phyloP scores from a whole-genome alignment of 169 alveolate species.

The Perkinsus olseni region DNA sequence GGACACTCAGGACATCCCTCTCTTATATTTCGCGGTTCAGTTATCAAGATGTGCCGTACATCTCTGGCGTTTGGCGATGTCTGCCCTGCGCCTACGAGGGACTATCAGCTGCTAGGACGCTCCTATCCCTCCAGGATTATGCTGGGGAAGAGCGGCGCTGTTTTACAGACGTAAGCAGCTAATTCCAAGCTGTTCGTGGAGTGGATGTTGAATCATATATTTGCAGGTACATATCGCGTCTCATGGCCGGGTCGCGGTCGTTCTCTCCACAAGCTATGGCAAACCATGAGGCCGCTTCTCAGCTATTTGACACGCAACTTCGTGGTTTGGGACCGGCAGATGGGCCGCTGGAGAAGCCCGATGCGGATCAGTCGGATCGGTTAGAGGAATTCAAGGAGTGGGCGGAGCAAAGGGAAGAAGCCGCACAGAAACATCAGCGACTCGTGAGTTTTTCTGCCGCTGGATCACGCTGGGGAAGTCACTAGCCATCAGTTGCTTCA shows the following conservation, averaged over 20 bases:
- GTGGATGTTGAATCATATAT: background rate
- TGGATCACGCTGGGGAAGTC: background rate
- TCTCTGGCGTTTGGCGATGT: background rate
- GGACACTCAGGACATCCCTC: background rate
- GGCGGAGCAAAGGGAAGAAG: background rate
- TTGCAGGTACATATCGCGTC: background rate
- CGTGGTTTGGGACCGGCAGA: conserved; percentile 3
- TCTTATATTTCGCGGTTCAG: background rate
- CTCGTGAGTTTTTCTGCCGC: background rate
- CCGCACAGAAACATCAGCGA: background rate
- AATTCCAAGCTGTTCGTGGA: background rate
- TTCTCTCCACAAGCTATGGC: background rate
- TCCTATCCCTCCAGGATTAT: background rate
- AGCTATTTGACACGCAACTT: background rate
- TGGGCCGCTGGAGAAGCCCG: background rate
- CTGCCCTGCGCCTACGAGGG: background rate
- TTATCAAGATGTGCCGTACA: background rate
- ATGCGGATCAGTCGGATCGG: background rate
- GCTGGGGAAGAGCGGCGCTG: background rate
- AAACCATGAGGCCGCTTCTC: background rate
- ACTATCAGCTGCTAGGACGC: background rate
- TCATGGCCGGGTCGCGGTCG: background rate
- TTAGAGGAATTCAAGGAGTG: background rate
- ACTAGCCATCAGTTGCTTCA: background rate
- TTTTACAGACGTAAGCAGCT: background rate